Conservation (phyloP, 2,329 filamentous ascomycete species). For the Hypoxylon sp. region DNA sequence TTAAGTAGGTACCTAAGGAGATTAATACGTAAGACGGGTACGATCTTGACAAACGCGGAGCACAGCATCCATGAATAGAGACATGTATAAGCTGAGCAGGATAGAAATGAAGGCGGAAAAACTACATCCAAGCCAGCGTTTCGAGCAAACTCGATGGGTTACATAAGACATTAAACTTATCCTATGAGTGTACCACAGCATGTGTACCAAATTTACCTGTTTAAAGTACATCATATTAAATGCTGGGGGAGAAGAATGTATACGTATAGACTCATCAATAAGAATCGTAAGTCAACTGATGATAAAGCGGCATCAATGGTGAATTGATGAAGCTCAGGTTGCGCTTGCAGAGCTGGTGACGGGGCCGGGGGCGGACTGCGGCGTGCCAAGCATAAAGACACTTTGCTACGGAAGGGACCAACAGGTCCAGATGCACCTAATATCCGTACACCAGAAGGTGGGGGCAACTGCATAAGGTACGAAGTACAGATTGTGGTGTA, state of each 20-base stretch:
- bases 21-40: slow-evolving; percentile 13
- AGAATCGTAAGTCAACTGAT: background rate
- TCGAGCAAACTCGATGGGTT: slow-evolving; percentile 32
- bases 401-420: slow-evolving; percentile 22
- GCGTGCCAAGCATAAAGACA: slow-evolving; percentile 24
- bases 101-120: slow-evolving; percentile 30
- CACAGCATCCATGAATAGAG: background rate
- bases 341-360: background rate
- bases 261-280: too few relatives aligned
- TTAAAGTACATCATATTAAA: background rate
- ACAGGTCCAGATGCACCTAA: slow-evolving; percentile 33
- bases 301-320: background rate
- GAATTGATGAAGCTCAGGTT: background rate
- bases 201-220: background rate
- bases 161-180: slow-evolving; percentile 14
- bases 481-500: slow-evolving; percentile 5
- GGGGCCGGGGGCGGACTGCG: slow-evolving; percentile 19
- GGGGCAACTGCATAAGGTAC: slow-evolving; percentile 17
- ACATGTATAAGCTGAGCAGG: slow-evolving; percentile 1
- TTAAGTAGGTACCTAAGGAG: background rate
- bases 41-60: background rate
- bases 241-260: background rate
- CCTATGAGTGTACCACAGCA: background rate
- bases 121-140: slow-evolving; percentile 31
- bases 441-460: slow-evolving; percentile 26